Evolutionary conservation across 192 early-diverging fungal genomes (phyloP).

Genomic region (Anaeromyces robustus): DNA sequence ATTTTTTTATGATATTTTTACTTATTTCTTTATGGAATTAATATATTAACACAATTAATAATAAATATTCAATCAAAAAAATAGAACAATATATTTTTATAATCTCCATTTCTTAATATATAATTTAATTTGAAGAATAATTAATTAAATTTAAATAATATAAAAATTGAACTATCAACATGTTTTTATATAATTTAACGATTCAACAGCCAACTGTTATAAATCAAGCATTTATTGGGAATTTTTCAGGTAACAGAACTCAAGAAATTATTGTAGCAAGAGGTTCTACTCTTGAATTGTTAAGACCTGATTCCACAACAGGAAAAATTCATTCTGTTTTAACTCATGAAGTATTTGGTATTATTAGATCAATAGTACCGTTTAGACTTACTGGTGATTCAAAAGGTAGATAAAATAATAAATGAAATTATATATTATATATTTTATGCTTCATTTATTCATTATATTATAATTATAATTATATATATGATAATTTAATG

Average conservation of each 20-base stretch:
- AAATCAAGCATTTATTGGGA: conserved; percentile 63
- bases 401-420: conserved; percentile 42
- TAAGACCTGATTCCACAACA: conserved; percentile 55
- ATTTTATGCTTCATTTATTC: too few species aligned
- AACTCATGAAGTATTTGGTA: conserved; percentile 66
- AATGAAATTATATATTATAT: too few species aligned
- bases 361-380: conserved; percentile 61
- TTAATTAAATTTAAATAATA: too few species aligned
- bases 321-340: conserved; percentile 64
- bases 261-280: conserved; percentile 79
- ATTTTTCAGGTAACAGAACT: conserved; percentile 78
- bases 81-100: too few species aligned
- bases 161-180: neutral
- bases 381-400: conserved; percentile 79
- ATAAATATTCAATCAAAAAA: too few species aligned
- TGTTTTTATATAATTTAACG: conserved; percentile 81
- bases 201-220: conserved; percentile 68
- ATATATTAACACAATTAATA: too few species aligned
- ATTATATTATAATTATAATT: too few species aligned
- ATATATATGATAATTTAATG: too few species aligned
- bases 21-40: too few species aligned
- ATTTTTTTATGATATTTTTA: too few species aligned
- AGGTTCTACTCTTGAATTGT: conserved; percentile 60
- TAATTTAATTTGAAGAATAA: too few species aligned
- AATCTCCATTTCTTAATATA: too few species aligned